phyloP scores from a whole-genome alignment of 73 alveolate species.

The Paramecium biaurelia region DNA sequence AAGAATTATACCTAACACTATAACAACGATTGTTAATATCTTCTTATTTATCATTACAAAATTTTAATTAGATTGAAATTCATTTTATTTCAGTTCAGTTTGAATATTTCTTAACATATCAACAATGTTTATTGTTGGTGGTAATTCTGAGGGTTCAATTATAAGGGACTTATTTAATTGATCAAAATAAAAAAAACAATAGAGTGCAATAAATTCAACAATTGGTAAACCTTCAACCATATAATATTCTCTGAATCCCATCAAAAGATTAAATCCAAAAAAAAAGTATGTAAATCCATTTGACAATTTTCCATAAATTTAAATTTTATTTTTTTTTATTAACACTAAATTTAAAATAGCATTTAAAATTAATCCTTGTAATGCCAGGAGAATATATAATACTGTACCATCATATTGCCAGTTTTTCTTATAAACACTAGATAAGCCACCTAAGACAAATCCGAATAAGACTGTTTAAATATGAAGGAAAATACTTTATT shows the following conservation, averaged over 20 bases:
- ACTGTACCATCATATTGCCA: not conserved
- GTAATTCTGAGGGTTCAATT: not conserved
- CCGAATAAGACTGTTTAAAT: not conserved
- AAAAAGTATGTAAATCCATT: not conserved
- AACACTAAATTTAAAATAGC: not conserved
- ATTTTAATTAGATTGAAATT: not conserved
- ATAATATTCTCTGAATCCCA: not conserved
- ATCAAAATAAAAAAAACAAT: not conserved
- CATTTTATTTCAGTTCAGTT: not conserved
- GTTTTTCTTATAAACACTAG: not conserved
- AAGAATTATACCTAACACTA: not conserved
- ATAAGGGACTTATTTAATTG: not conserved
- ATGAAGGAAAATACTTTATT: not conserved
- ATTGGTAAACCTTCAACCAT: not conserved
- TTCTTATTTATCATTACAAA: not conserved
- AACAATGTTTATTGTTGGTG: not conserved
- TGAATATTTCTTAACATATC: not conserved
- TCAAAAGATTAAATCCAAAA: not conserved
- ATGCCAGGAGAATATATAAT: not conserved
- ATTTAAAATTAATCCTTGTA: not conserved
- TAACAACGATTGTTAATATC: not conserved
- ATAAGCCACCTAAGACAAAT: not conserved
- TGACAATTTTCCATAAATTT: not conserved
- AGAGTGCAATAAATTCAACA: not conserved
- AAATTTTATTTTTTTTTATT: not conserved